Evolutionary conservation across 2,329 filamentous ascomycete species (phyloP).

Genomic region (Fusarium sp.): DNA sequence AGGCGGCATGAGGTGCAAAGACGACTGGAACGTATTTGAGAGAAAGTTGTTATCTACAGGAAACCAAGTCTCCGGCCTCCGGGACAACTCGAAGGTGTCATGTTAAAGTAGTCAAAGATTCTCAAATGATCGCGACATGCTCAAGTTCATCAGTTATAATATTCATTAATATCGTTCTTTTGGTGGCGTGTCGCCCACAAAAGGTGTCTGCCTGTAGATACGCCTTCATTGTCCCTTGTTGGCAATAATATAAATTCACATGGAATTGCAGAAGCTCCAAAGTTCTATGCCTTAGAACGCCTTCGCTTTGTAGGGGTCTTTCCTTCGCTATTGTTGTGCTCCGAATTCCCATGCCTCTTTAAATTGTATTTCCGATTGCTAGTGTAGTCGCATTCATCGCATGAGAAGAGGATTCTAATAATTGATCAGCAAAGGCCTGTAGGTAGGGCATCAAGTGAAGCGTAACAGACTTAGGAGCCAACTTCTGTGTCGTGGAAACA

Average conservation of each 20-base stretch:
- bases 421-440: rapidly evolving
- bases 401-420: neutral
- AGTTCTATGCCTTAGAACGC: neutral
- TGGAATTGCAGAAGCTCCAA: neutral
- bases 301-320: neutral
- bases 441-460: rapidly evolving
- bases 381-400: neutral
- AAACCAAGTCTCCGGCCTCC: rapidly evolving
- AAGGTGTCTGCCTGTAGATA: neutral
- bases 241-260: neutral
- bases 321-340: neutral
- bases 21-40: rapidly evolving
- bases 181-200: too few species aligned
- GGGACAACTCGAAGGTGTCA: neutral
- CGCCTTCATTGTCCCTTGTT: neutral
- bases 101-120: rapidly evolving
- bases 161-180: neutral
- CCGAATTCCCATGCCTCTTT: neutral
- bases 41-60: rapidly evolving
- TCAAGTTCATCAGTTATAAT: neutral
- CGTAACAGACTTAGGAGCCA: neutral
- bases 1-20: rapidly evolving
- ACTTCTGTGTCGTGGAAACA: rapidly evolving
- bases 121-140: neutral
- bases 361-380: neutral